These are phyloP conservation scores for Aspergillus affinis DNA, from an alignment of 495 filamentous ascomycete species.

Conservation along the genomic window DNA sequence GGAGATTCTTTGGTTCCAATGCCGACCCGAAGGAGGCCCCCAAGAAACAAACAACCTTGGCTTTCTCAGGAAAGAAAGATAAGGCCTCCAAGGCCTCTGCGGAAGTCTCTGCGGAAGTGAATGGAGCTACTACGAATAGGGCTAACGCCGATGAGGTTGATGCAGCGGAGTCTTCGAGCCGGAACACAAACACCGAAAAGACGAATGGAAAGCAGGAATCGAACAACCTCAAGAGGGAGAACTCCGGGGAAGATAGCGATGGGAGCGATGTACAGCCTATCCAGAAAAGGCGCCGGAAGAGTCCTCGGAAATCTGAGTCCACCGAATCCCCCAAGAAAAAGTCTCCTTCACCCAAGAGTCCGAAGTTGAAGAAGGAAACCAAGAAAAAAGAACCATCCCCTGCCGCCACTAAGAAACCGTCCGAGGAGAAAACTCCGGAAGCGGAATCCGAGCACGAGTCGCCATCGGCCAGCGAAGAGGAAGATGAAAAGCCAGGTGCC, in stretches of 20 bases:
- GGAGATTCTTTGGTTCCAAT: slow-evolving; percentile 47
- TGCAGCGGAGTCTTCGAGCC: slow-evolving; percentile 28
- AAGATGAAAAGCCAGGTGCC: slow-evolving; percentile 73
- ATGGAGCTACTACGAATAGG: slow-evolving; percentile 27
- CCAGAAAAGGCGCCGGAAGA: slow-evolving; percentile 40
- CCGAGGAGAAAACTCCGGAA: slow-evolving; percentile 35
- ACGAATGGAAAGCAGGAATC: slow-evolving; percentile 26
- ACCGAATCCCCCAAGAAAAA: slow-evolving; percentile 23
- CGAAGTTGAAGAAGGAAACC: slow-evolving; percentile 24
- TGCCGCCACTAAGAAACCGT: slow-evolving; percentile 32
- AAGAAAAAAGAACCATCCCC: slow-evolving; percentile 22
- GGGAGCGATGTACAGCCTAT: slow-evolving; percentile 55
- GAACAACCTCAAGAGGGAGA: slow-evolving; percentile 39
- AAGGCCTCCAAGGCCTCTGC: slow-evolving; percentile 24
- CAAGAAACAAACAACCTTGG: slow-evolving; percentile 71
- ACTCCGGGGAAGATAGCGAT: slow-evolving; percentile 44
- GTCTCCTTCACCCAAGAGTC: slow-evolving; percentile 27
- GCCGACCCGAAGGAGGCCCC: slow-evolving; percentile 41
- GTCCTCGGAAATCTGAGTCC: slow-evolving; percentile 8
- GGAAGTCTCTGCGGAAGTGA: slow-evolving; percentile 11
- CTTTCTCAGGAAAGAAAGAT: slow-evolving; percentile 52
- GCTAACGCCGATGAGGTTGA: slow-evolving; percentile 43
- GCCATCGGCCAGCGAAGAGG: slow-evolving; percentile 53
- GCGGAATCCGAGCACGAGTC: slow-evolving; percentile 50
- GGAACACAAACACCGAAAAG: slow-evolving; percentile 18